phyloP scores from a whole-genome alignment of 805 yeast genomes.

The Komagataella populi region DNA sequence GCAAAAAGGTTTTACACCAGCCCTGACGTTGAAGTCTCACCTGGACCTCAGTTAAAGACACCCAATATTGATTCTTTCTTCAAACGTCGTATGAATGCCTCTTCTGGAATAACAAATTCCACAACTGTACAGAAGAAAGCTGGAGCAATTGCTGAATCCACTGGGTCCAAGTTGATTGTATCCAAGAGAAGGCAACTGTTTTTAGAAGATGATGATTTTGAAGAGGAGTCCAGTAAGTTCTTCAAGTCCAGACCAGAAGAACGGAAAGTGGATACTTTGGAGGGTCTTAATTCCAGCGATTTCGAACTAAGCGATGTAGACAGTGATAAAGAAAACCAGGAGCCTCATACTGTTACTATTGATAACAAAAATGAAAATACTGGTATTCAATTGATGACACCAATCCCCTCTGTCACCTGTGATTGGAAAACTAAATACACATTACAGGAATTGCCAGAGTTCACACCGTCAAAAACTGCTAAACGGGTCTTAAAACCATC shows the following conservation, averaged over 20 bases:
- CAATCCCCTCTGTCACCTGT: not conserved
- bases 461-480: not conserved
- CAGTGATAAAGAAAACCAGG: not conserved
- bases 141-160: not conserved
- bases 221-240: constrained; percentile 7
- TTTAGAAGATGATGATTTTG: constrained; percentile 5
- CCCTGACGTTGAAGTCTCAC: not conserved
- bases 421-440: not conserved
- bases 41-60: not conserved
- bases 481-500: not conserved
- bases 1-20: not conserved
- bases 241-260: constrained; percentile 4
- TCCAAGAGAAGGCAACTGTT: constrained; percentile 14
- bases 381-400: not conserved
- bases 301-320: constrained; percentile 9
- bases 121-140: not conserved
- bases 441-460: not conserved
- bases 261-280: not conserved
- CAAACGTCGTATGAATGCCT: not conserved
- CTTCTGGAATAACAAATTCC: not conserved
- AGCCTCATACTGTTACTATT: not conserved
- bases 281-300: constrained; percentile 13
- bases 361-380: not conserved
- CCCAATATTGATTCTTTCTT: constrained; percentile 4
- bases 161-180: constrained; percentile 8